Conservation (phyloP, 192 early-diverging fungal species). For the Mortierella hygrophila region DNA sequence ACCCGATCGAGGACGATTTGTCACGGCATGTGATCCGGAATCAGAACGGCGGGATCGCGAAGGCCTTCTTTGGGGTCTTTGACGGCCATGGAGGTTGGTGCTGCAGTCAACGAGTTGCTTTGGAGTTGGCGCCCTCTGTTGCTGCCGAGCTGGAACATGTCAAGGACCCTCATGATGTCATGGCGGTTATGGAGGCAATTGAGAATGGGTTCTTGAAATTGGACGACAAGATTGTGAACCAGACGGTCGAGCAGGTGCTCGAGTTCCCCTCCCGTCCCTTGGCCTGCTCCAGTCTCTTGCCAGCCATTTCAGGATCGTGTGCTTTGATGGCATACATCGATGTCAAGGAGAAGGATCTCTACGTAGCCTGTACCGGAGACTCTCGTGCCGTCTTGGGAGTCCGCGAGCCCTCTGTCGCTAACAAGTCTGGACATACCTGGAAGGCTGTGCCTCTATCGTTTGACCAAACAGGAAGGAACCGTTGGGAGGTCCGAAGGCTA, state of each 20-base stretch:
- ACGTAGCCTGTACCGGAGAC: conserved; percentile 68
- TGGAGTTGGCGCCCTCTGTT: conserved; percentile 61
- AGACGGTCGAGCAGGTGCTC: conserved; percentile 54
- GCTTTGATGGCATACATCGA: conserved; percentile 68
- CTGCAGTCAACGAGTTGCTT: conserved; percentile 60
- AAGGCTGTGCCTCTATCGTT: conserved; percentile 69
- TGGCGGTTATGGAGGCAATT: conserved; percentile 57
- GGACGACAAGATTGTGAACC: conserved; percentile 63
- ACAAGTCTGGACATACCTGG: conserved; percentile 45
- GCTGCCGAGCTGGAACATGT: conserved; percentile 55
- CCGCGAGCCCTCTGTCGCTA: conserved; percentile 20
- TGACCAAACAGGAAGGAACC: conserved; percentile 75
- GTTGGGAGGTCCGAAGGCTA: conserved; percentile 66
- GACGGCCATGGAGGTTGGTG: conserved; percentile 69
- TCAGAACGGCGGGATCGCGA: conserved; percentile 46
- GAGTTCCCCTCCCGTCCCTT: conserved; percentile 49
- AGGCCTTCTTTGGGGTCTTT: conserved; percentile 65
- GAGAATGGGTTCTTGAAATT: conserved; percentile 61
- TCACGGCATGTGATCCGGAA: conserved; percentile 49
- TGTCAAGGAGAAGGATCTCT: conserved; percentile 58
- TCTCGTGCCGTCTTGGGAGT: conserved; percentile 65
- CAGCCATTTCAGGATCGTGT: conserved; percentile 65
- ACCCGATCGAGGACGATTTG: conserved; percentile 66
- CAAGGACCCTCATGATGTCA: conserved; percentile 33
- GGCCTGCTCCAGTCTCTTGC: conserved; percentile 50